Evolutionary conservation across 768 basidiomycete species (phyloP), one percentile per base, ranked within the genome.

Genomic region (Suillus weaverae): DNA sequence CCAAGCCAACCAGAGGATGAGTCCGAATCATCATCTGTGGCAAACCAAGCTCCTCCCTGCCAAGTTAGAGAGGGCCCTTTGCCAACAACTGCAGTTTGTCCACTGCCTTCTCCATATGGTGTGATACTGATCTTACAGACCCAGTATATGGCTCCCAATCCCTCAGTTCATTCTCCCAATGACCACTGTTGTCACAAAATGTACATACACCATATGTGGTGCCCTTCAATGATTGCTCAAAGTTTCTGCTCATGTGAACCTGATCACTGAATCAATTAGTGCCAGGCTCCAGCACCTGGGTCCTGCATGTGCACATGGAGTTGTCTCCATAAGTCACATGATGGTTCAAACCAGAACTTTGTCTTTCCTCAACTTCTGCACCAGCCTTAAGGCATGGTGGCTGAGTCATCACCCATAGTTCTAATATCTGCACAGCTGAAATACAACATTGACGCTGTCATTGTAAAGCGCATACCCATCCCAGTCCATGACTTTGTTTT

Each of bases 371-470:
- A n/a, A n/a, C n/a, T n/a, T n/a, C n/a, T n/a, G n/a, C n/a, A n/a
- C n/a, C n/a, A n/a, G n/a, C n/a, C n/a, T n/a, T n/a, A n/a, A 96
- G 97, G 96, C 60, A 99, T 97, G 33, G 95, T 98, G 64, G 97
- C 97, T 62, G 94, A 97, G 80, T 87, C 90, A 32, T 98, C 97
- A 5, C 97, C 97, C 57, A 98, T 99, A 77, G 94, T 99, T 54
- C 97, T 97, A 67, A 98, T 99, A 77, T 99, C 97, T 44, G 97
- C 97, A 4, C 97, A 99, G 78, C 83, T 99, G 65, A 95, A 94
- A 78, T 99, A 98, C 84, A 99, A 99, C 82, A 98, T 99, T 73
- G 97, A 98, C 75, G 97, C 97, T 20, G 95, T 99, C 57, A 97
- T 99, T 77, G 95, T 95, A 69, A 96, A 94, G 76, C 88, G 92